These are phyloP conservation scores for Artemisia tridentata DNA, from an alignment of 129 eudicot genomes.

Conservation along the genomic window DNA sequence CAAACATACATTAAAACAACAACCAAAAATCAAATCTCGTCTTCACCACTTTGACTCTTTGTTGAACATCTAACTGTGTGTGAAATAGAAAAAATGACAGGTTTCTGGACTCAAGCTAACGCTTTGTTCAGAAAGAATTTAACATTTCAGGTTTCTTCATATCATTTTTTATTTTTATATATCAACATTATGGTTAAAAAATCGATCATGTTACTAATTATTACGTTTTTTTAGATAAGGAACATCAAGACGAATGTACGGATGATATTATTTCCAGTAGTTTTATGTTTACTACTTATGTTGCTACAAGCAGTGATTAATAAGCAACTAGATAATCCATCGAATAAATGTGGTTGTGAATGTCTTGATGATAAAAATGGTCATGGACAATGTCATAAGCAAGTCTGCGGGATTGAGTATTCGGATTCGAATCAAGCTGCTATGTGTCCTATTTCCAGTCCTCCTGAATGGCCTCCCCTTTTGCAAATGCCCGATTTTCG, in stretches of 20 bases:
- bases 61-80: not conserved
- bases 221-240: constrained; percentile 45
- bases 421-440: constrained; percentile 56
- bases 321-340: constrained; percentile 53
- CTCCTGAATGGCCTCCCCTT: constrained; percentile 90
- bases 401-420: constrained; percentile 71
- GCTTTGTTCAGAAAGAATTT: constrained; percentile 85
- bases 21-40: too few species aligned
- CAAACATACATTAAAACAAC: too few species aligned
- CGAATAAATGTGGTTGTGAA: constrained; percentile 76
- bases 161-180: not conserved
- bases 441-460: constrained; percentile 57
- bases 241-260: constrained; percentile 52
- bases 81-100: constrained; percentile 8
- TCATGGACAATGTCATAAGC: constrained; percentile 63
- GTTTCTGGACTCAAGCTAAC: constrained; percentile 71
- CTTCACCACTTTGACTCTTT: too few species aligned
- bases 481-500: constrained; percentile 77
- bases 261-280: constrained; percentile 52
- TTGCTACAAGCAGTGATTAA: constrained; percentile 56
- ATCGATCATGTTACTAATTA: not conserved
- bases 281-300: constrained; percentile 68
- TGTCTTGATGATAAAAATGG: constrained; percentile 62
- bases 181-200: not conserved
- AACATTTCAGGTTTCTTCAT: constrained; percentile 56